Evolutionary conservation across 1,139 yeast genomes (phyloP), one percentile per base, ranked within the genome.

Genomic region (Hyphopichia wangnamkhiaoensis): DNA sequence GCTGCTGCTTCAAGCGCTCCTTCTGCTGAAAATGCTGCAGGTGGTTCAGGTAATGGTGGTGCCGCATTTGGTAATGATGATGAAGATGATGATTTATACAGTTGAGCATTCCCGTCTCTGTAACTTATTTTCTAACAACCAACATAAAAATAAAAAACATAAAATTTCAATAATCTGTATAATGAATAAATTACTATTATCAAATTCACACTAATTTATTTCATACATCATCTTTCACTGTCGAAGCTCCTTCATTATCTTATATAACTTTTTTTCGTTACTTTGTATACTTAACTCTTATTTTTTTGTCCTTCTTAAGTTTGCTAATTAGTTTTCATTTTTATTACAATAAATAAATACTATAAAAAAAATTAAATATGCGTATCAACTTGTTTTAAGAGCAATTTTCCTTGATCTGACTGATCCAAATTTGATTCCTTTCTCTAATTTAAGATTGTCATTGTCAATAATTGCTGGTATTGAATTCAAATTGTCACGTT

Each of bases 31-130:
- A 51, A 45, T 33, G 46, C 47, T 40, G 55, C 38, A 41, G 43
- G 50, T 24, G 45, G 42, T 34, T 34, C 42, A 26, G 44, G 50
- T 23, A 40, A 40, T 29, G 48, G 51, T 25, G 64, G 62, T 34
- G 63, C 66, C 37, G 61, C 64, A 29, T 81, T 83, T 51, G 87
- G 83, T 40, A 77, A 73, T 48, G 95, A 82, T 50, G 96, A 85
- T 49, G 97, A 87, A 49, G 97, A 90, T 49, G 98, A 91, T 67
- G 98, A 91, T 65, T 81, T 93, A 65, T 93, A 93, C 75, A 84
- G 84, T 69, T 90, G 71, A 41, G 21, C 8, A 13, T 26, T 26
- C 15, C 12, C n/a, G n/a, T n/a, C n/a, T n/a, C n/a, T n/a, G n/a
- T n/a, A n/a, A n/a, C n/a, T n/a, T n/a, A n/a, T n/a, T n/a, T n/a